Evolutionary conservation across 2,329 filamentous ascomycete genomes (phyloP), one percentile per base, ranked within the genome.

Genomic region (Penicillium sp.): DNA sequence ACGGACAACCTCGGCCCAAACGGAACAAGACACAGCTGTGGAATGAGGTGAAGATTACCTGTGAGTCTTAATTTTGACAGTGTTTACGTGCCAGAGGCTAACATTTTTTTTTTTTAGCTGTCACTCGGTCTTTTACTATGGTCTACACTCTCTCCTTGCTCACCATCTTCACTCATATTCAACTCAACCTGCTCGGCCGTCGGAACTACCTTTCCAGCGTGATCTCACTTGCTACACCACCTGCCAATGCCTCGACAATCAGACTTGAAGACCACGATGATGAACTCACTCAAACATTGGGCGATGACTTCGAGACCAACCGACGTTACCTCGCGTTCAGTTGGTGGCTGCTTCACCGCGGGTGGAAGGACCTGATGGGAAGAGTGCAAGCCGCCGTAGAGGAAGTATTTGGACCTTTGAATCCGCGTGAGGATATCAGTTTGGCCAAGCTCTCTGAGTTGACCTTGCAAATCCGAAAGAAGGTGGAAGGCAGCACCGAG

Each of bases 21-120:
- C 92, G 88, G 77, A 91, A 87, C 59, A 97, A 97, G 82, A 85
- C 90, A 48, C 92, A 97, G 78, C 80, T 99, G 43, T 99, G 94
- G 94, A 92, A 95, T 72, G 93, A 99, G 71, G 84, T 99, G 74
- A 97, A 96, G 70, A 96, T 97, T 65, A 92, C 88, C 76, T 92
- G 92, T 95, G 77, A 71, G 53, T 59, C 18, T 31, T 35, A 29
- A 22, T 10, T 37, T 10, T 14, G 24, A 37, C n/a, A 5, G 9
- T 29, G 14, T 35, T 3, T 6, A 35, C n/a, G n/a, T n/a, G n/a
- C n/a, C n/a, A 13, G 35, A 24, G 20, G 10, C 20, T 57, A 46
- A 47, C 3, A 24, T 18, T 59, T 22, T 49, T 5, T 24, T 24
- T 24, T n/a, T n/a, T n/a, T 66, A 94, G 92, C 94, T 9, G 89